Base-by-base conservation (phyloP, 495 filamentous ascomycete genomes). In the Podospora bellae-mahoneyi region DNA sequence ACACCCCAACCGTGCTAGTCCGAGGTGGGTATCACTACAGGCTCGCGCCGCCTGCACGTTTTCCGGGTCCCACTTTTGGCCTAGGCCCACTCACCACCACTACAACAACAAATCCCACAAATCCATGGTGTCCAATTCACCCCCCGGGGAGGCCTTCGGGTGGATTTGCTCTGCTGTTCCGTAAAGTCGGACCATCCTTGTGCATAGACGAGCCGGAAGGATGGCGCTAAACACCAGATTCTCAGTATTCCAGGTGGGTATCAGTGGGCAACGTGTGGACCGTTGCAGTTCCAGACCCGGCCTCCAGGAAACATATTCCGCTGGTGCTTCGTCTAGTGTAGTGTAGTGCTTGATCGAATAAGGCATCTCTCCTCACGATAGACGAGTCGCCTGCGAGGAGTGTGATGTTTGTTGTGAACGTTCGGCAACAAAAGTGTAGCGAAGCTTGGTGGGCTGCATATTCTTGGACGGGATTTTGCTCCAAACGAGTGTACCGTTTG, bases 21-120 rank as follows among this genome's bases (percentile, higher is more conserved):
- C 62, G 3, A 18, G 27, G 26, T 39, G 56, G 61, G 60, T 57
- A 55, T 60, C 59, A 64, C 44, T 64, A 64, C 60, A 66, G 34
- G 39, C 39, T 70, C 61, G 68, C 68, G 60, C 62, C 65, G 56
- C 9, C 64, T 66, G 67, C 67, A 69, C 67, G 67, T 69, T 69
- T 62, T 64, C 23, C 61, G 61, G 61, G 68, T 67, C 28, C 54
- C 61, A 63, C 44, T 27, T 57, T 18, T 26, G 18, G 60, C 30
- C 48, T 66, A 64, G 68, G 27, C 34, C 23, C 64, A 34, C 56
- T 16, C 27, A 39, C 23, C 27, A 39, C 23, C 64, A 34, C 56
- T 16, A 39, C 28, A 20, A 53, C 26, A n/a, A 32, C 9, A n/a
- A 32, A n/a, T 23, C 55, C 5, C 5, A 23, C 54, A 54, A 48